Evolutionary conservation across 106 monocot species (phyloP).

Genomic region (Dendrobium nobile): DNA sequence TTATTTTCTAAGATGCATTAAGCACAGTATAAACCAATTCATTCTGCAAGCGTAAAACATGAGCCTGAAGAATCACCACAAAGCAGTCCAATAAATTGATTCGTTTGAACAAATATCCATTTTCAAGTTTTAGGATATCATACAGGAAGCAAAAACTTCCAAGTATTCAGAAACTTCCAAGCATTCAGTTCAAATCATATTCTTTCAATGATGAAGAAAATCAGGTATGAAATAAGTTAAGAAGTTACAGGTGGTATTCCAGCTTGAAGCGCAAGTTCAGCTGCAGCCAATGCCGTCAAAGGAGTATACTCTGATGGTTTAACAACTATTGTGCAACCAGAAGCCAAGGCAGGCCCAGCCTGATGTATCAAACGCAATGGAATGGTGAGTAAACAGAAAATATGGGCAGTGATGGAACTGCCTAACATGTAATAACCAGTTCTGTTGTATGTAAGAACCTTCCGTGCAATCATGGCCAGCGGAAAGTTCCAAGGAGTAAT

Average conservation of each 20-base stretch:
- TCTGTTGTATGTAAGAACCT: slow-evolving; percentile 29
- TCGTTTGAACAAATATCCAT: neutral
- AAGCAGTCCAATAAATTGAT: neutral
- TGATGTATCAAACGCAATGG: slow-evolving; percentile 12
- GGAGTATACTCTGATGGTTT: slow-evolving; percentile 89
- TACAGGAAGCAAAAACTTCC: neutral
- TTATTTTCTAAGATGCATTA: neutral
- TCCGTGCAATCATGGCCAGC: slow-evolving; percentile 91
- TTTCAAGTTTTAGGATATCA: neutral
- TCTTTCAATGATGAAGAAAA: neutral
- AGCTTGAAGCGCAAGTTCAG: slow-evolving; percentile 84
- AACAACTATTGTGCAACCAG: slow-evolving; percentile 48
- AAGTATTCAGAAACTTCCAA: neutral
- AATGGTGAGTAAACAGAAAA: slow-evolving; percentile 5
- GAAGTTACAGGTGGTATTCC: slow-evolving; percentile 83
- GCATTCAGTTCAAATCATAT: neutral
- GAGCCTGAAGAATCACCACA: neutral
- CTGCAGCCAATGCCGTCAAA: slow-evolving; percentile 87
- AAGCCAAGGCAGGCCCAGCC: slow-evolving; percentile 92
- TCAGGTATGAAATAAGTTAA: slow-evolving; percentile 6
- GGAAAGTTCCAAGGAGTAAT: slow-evolving; percentile 98
- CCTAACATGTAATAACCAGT: neutral
- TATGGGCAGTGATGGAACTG: neutral
- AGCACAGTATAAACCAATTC: neutral
- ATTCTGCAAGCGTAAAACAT: neutral